These are phyloP conservation scores for Leishmania tropica DNA, from an alignment of 208 protist species.

Conservation along the genomic window DNA sequence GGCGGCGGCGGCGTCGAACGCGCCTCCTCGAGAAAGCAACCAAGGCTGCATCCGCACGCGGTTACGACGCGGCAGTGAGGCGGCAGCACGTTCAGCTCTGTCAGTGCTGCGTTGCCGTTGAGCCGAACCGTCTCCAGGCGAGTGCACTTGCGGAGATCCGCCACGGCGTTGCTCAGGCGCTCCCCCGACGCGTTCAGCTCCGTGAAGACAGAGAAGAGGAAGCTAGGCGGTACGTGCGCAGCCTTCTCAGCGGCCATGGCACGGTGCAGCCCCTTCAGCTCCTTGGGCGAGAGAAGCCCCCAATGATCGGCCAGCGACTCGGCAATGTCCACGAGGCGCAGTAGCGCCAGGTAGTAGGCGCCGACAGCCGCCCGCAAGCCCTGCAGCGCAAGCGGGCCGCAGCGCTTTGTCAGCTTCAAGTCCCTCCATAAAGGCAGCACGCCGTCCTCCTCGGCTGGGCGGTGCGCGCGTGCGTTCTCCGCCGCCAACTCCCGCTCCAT, in stretches of 20 bases:
- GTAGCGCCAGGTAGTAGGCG: constrained; percentile 30
- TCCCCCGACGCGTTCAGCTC: constrained; percentile 58
- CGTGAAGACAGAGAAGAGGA: constrained; percentile 48
- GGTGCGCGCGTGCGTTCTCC: constrained; percentile 1
- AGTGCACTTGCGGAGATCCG: constrained; percentile 49
- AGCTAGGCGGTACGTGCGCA: constrained; percentile 36
- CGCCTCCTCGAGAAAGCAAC: constrained; percentile 15
- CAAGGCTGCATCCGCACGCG: constrained; percentile 56
- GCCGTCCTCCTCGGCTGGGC: constrained; percentile 17
- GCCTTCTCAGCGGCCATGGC: constrained; percentile 48
- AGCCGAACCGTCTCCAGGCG: constrained; percentile 53
- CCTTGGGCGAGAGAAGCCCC: constrained; percentile 44
- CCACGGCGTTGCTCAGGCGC: constrained; percentile 34
- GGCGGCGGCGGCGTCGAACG: background rate
- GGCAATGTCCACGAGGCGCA: constrained; percentile 39
- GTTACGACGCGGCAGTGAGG: constrained; percentile 52
- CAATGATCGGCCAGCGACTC: constrained; percentile 38
- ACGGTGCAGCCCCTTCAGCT: constrained; percentile 46
- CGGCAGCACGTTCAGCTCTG: constrained; percentile 53
- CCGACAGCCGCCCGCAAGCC: constrained; percentile 40
- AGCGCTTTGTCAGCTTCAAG: constrained; percentile 40
- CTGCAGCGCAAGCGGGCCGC: constrained; percentile 36
- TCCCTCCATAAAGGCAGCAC: constrained; percentile 46
- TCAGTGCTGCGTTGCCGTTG: constrained; percentile 58
- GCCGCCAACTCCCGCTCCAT: constrained; percentile 12